Percentiles rank a stretch among this genome's conserved stretches.
These are phyloP conservation scores for Diplogelasinospora grovesii DNA, from an alignment of 495 filamentous ascomycete species.

Conservation along the genomic window DNA sequence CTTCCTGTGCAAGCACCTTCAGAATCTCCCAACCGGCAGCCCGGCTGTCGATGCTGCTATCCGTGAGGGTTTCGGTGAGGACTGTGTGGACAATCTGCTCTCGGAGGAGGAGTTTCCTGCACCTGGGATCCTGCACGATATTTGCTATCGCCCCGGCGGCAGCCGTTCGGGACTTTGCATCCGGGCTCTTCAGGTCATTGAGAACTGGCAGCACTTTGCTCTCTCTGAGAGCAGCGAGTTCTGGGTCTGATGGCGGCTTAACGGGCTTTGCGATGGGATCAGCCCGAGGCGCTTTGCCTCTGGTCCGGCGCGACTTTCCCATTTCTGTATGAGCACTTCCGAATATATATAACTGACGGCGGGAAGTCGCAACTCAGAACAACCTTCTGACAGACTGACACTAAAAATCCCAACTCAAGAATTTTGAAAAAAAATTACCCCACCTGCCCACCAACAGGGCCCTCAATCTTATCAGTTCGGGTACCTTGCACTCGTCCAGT, in stretches of 20 bases:
- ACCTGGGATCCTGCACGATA: constrained; percentile 51
- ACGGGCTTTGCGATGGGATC: constrained; percentile 44
- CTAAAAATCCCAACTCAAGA: too few species aligned
- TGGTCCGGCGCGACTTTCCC: constrained; percentile 39
- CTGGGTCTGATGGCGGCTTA: constrained; percentile 49
- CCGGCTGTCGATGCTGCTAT: constrained; percentile 49
- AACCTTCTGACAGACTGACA: too few species aligned
- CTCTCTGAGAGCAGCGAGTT: constrained; percentile 50
- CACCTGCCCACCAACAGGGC: neutral
- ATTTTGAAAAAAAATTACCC: too few species aligned
- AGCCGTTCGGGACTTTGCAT: constrained; percentile 44
- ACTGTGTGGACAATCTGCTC: constrained; percentile 55
- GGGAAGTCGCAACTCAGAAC: too few species aligned
- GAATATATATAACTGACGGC: neutral
- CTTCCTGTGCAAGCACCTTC: constrained; percentile 48
- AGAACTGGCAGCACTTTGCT: constrained; percentile 51
- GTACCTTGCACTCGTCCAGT: too few species aligned
- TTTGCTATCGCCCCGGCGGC: constrained; percentile 51
- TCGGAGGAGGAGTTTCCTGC: constrained; percentile 51
- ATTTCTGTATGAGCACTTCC: constrained; percentile 23
- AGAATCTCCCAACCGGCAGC: constrained; percentile 57
- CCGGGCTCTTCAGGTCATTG: constrained; percentile 47
- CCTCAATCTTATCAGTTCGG: too few species aligned
- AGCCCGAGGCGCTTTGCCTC: constrained; percentile 28
- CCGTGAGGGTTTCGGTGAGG: constrained; percentile 53